Conservation (phyloP, 257 asterid species). For the Paulownia fortunei region DNA sequence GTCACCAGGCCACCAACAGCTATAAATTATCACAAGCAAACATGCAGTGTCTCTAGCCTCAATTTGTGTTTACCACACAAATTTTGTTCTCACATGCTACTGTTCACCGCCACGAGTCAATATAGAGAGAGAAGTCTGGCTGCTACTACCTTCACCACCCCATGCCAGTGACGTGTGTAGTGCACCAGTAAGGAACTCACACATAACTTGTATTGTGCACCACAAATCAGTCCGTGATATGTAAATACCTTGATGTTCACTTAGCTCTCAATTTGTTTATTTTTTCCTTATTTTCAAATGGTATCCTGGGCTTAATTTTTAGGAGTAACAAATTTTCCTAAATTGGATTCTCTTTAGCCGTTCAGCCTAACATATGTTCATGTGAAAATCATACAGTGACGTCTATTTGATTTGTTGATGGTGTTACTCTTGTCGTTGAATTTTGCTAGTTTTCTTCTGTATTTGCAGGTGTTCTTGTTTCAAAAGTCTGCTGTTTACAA, state of each 20-base stretch:
- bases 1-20: background rate
- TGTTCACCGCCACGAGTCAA: background rate
- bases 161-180: background rate
- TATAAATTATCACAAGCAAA: background rate
- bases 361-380: background rate
- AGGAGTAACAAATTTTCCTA: background rate
- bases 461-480: constrained; percentile 83
- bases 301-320: background rate
- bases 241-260: background rate
- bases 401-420: background rate
- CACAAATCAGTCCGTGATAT: background rate
- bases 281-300: background rate
- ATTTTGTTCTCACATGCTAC: background rate
- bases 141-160: no score
- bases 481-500: constrained; percentile 87
- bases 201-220: background rate
- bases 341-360: background rate
- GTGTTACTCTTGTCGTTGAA: background rate
- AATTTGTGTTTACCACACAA: background rate
- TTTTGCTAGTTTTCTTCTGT: constrained; percentile 25
- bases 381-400: background rate
- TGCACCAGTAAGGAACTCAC: background rate
- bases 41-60: background rate
- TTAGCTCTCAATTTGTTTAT: background rate
- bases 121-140: background rate